Base-by-base conservation (phyloP, 208 protist genomes). In the Leishmania guyanensis region DNA sequence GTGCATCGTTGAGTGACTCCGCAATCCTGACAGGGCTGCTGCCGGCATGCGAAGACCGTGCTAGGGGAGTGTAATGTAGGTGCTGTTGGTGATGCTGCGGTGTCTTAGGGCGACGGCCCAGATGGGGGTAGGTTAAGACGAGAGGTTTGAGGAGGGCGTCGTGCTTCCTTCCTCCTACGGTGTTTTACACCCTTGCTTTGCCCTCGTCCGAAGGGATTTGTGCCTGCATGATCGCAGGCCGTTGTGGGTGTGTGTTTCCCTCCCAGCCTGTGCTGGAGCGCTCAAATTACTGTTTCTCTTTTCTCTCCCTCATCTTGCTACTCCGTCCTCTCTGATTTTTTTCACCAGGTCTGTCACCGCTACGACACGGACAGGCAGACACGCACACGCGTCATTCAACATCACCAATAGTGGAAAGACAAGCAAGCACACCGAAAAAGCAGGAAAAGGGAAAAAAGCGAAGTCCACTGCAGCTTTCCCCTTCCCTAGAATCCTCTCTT, bases 371-470 rank as follows among this genome's bases (percentile, higher is more conserved):
- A 46, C 43, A n/a, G 26, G 29, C 12, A 33, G 29, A 68, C 29
- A 39, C 29, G 29, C n/a, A n/a, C 3, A 66, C 29, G 36, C 62
- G 39, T 29, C 14, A 68, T 29, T 68, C 62, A 68, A 39, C 62
- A 29, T 14, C 12, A 0, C 0, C 62, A 68, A 5, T 68, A 68
- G 62, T 20, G 62, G 29, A 39, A 16, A 68, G 29, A 16, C 29
- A 39, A 5, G 29, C 29, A 68, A 39, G 9, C 8, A 56, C 53
- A 46, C 14, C 36, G 77, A 64, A 80, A 79, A 33, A 75, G 70
- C 73, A 81, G 72, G 6, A 80, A 69, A 80, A 75, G 66, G 1
- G 39, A 22, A 29, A n/a, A 29, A 6, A 29, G 22, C 12, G 39
- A 64, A 64, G 26, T 33, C 58, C 14, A 64, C 58, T 12, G 26